Percentiles rank a stretch among this genome's conserved stretches.
Conservation (phyloP, 2,329 filamentous ascomycete genomes). For the Paraphoma chrysanthemicola region DNA sequence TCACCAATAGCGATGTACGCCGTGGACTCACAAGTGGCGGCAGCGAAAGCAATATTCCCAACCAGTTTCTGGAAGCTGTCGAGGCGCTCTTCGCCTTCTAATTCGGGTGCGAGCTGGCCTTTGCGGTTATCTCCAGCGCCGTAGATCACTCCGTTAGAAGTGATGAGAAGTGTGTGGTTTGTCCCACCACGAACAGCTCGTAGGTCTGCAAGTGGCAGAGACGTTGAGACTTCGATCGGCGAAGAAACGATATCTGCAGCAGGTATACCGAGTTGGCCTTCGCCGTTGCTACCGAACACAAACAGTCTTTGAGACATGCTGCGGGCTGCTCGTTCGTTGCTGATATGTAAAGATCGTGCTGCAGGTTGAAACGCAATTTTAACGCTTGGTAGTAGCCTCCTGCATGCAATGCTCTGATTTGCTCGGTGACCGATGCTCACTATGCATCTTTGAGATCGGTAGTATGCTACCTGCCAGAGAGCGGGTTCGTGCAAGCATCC, state of each 20-base stretch:
- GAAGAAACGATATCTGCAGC: slow-evolving; percentile 47
- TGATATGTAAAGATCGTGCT: too few species aligned
- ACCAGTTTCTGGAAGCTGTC: slow-evolving; percentile 11
- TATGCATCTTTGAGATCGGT: too few species aligned
- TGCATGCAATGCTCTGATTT: too few species aligned
- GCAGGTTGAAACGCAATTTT: too few species aligned
- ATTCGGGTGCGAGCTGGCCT: slow-evolving; percentile 50
- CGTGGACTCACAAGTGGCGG: slow-evolving; percentile 33
- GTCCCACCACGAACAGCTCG: slow-evolving; percentile 69
- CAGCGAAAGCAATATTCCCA: slow-evolving; percentile 11
- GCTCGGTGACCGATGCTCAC: too few species aligned
- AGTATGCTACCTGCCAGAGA: too few species aligned
- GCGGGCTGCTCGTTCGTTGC: too few species aligned
- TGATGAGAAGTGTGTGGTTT: slow-evolving; percentile 83
- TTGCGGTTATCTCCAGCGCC: slow-evolving; percentile 68
- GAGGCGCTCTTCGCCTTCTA: not conserved
- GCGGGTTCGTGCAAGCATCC: too few species aligned
- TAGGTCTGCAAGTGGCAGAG: slow-evolving; percentile 11
- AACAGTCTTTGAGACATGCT: slow-evolving; percentile 41
- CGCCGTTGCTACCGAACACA: slow-evolving; percentile 61
- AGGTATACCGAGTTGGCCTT: slow-evolving; percentile 59
- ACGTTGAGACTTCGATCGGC: slow-evolving; percentile 16
- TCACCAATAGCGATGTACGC: slow-evolving; percentile 27
- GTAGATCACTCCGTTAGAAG: slow-evolving; percentile 65
- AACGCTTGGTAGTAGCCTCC: too few species aligned